Percentiles rank a stretch among this genome's conserved stretches.
phyloP scores from a whole-genome alignment of 2,329 filamentous ascomycete genomes.

The Ceratocystis eucalypticola region DNA sequence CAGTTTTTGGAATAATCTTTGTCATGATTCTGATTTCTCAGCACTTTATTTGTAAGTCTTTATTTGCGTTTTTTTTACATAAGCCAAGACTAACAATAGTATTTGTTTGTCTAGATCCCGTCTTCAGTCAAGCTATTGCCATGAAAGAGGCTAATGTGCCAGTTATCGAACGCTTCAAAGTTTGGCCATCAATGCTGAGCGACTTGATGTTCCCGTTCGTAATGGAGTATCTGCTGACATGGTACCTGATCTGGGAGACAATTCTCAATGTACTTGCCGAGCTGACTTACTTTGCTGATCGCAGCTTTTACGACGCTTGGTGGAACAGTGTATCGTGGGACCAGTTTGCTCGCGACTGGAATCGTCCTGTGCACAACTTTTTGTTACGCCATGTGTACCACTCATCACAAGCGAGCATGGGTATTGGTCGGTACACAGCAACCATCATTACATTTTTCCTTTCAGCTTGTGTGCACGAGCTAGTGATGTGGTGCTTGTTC shows the following conservation, averaged over 20 bases:
- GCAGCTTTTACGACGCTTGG: slow-evolving; percentile 56
- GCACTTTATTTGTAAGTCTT: slow-evolving; percentile 47
- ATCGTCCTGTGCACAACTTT: slow-evolving; percentile 63
- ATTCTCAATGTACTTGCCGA: slow-evolving; percentile 65
- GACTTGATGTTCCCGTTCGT: slow-evolving; percentile 68
- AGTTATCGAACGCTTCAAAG: slow-evolving; percentile 44
- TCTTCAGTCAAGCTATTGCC: slow-evolving; percentile 51
- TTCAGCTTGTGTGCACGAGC: slow-evolving; percentile 56
- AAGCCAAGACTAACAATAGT: slow-evolving; percentile 14
- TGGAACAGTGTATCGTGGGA: slow-evolving; percentile 57
- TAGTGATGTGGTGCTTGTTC: slow-evolving; percentile 71
- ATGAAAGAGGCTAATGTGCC: slow-evolving; percentile 55
- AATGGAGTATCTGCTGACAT: slow-evolving; percentile 63
- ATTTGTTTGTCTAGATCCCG: slow-evolving; percentile 37
- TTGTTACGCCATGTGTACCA: slow-evolving; percentile 68
- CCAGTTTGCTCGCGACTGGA: slow-evolving; percentile 71
- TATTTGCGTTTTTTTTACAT: background rate
- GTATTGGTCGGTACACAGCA: slow-evolving; percentile 54
- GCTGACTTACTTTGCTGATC: slow-evolving; percentile 62
- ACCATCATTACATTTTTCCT: slow-evolving; percentile 65
- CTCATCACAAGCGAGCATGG: slow-evolving; percentile 58
- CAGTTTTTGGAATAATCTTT: slow-evolving; percentile 58
- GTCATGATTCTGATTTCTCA: slow-evolving; percentile 71
- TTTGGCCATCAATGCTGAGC: slow-evolving; percentile 61
- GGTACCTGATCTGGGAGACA: slow-evolving; percentile 72